Evolutionary conservation across 2,329 filamentous ascomycete genomes (phyloP), one percentile per base, ranked within the genome.

Genomic region (Tolypocladium amazonense): DNA sequence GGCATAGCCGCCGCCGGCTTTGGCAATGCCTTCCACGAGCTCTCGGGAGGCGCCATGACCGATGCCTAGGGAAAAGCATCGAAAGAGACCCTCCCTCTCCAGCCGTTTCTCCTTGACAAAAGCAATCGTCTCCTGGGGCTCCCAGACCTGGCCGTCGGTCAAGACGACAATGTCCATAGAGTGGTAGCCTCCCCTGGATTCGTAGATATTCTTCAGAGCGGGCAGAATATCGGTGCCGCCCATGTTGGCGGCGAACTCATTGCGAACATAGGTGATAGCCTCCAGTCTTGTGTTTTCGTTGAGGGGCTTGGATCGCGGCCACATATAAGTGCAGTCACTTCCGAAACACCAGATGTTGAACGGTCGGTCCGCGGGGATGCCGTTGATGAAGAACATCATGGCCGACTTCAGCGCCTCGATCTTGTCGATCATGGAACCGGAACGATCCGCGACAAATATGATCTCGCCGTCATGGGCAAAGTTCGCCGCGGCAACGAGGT

Each of bases 61-160:
- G 56, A 87, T 81, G 1, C 83, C 84, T 39, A 84, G 72, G 1
- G 78, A 76, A 62, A 85, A 87, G 62, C 86, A 78, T 0, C 83
- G 76, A 23, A 82, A 75, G 1, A 76, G 73, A 0, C 72, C 71
- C 39, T 57, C 59, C 20, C 20, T 38, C 8, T 14, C 35, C 23
- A 38, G 39, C n/a, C 59, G 25, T n/a, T 20, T 56, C 12, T 58
- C 43, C 30, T 41, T 25, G 33, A 62, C 56, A 23, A 35, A 45
- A 1, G 56, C n/a, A 4, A 62, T 47, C 8, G 59, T 60, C 18
- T 60, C 27, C 15, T 62, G 56, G 18, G 56, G 56, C 39, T 45
- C 56, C 56, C 56, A 57, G 39, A 57, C 52, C 38, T 59, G 30
- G 9, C 60, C 60, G 20, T 61, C 60, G 20, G 60, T 61, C 3